Conservation (phyloP, 371 early-diverging fungal genomes). For the Mucor piriformis region DNA sequence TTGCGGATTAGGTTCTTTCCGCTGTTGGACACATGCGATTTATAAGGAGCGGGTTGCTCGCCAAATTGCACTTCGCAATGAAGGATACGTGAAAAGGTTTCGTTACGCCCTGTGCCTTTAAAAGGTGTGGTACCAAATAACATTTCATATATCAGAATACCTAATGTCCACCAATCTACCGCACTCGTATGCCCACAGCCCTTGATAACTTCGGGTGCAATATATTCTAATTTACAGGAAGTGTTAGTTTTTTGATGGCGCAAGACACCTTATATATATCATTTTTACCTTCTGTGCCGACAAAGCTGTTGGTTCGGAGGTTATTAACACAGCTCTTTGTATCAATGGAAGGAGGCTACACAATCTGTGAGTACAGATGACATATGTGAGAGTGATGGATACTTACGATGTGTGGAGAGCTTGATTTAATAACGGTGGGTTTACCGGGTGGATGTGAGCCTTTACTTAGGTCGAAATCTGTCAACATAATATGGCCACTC, state of each 20-base stretch:
- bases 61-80: slow-evolving; percentile 79
- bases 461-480: slow-evolving; percentile 94
- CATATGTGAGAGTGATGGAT: neutral
- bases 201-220: slow-evolving; percentile 96
- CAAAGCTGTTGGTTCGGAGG: slow-evolving; percentile 92
- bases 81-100: slow-evolving; percentile 85
- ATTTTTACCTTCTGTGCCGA: slow-evolving; percentile 82
- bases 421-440: slow-evolving; percentile 72
- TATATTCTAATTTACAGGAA: slow-evolving; percentile 70
- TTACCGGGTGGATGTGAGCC: slow-evolving; percentile 74
- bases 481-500: slow-evolving; percentile 93
- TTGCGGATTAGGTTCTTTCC: slow-evolving; percentile 78
- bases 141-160: slow-evolving; percentile 97
- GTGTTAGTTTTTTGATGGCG: neutral
- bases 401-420: slow-evolving; percentile 46
- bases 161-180: slow-evolving; percentile 99
- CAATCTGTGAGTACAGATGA: neutral
- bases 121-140: slow-evolving; percentile 92
- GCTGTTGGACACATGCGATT: slow-evolving; percentile 33
- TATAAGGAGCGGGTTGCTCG: slow-evolving; percentile 46
- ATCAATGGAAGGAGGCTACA: slow-evolving; percentile 67
- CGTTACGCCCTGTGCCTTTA: slow-evolving; percentile 83
- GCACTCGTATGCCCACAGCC: slow-evolving; percentile 93
- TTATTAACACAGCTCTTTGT: slow-evolving; percentile 84
- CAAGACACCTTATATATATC: too few species aligned